phyloP scores from a whole-genome alignment of 805 yeast species.

The Tetrapisispora iriomotensis region DNA sequence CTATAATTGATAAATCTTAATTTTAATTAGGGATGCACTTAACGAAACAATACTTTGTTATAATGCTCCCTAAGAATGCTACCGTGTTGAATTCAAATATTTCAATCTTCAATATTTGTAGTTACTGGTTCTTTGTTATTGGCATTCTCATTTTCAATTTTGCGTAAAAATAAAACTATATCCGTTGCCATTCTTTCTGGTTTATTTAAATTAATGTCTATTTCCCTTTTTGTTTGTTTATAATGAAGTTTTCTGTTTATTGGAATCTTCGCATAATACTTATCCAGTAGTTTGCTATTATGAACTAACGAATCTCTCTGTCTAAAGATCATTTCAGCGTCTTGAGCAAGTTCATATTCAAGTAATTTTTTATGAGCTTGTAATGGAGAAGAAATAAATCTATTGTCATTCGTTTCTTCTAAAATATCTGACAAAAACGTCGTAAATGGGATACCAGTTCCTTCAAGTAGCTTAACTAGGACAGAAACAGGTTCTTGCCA shows the following conservation, averaged over 20 bases:
- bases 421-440: constrained; percentile 11
- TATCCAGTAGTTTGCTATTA: neutral
- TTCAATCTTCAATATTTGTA: too few species aligned
- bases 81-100: too few species aligned
- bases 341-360: constrained; percentile 59
- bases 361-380: constrained; percentile 34
- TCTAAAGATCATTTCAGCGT: constrained; percentile 45
- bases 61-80: too few species aligned
- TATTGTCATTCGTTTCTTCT: constrained; percentile 14
- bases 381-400: constrained; percentile 12
- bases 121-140: too few species aligned
- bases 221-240: neutral
- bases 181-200: neutral
- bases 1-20: too few species aligned
- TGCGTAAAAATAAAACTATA: neutral
- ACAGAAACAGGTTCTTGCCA: constrained; percentile 80
- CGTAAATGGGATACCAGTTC: constrained; percentile 9
- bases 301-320: constrained; percentile 31
- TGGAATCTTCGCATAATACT: neutral
- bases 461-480: constrained; percentile 34
- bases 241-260: neutral
- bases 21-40: too few species aligned
- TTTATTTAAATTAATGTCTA: neutral
- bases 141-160: neutral
- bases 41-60: too few species aligned